These are phyloP conservation scores for Dalbergia oliveri DNA, from an alignment of 306 rosid genomes.

Conservation along the genomic window DNA sequence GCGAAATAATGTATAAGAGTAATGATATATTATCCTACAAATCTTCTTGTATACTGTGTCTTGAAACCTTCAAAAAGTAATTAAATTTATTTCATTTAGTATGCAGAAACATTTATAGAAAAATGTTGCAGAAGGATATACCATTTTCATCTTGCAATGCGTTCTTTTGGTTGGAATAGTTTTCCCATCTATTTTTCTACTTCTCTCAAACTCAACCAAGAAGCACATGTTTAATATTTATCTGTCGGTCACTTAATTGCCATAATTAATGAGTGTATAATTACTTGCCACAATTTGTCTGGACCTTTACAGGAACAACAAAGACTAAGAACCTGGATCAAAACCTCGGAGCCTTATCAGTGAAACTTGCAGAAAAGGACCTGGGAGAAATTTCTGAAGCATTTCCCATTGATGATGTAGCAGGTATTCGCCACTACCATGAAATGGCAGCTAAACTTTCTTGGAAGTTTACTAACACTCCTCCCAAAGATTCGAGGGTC, in stretches of 20 bases:
- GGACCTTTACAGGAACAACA: slow-evolving; percentile 64
- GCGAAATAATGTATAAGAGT: too few species aligned
- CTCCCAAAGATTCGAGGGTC: slow-evolving; percentile 46
- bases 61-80: too few species aligned
- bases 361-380: slow-evolving; percentile 58
- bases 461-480: slow-evolving; percentile 71
- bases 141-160: too few species aligned
- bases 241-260: neutral
- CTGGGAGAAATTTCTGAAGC: slow-evolving; percentile 60
- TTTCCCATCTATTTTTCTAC: neutral
- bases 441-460: neutral
- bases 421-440: slow-evolving; percentile 51
- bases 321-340: slow-evolving; percentile 67
- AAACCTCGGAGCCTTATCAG: slow-evolving; percentile 63
- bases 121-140: too few species aligned
- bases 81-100: too few species aligned
- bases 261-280: neutral
- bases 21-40: too few species aligned
- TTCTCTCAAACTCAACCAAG: neutral
- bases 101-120: too few species aligned
- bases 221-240: neutral
- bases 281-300: neutral
- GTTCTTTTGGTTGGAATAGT: neutral
- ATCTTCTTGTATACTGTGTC: too few species aligned
- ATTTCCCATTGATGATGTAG: slow-evolving; percentile 60